Conservation (phyloP, 2,329 filamentous ascomycete genomes). For the Tolypocladium pustulatum region DNA sequence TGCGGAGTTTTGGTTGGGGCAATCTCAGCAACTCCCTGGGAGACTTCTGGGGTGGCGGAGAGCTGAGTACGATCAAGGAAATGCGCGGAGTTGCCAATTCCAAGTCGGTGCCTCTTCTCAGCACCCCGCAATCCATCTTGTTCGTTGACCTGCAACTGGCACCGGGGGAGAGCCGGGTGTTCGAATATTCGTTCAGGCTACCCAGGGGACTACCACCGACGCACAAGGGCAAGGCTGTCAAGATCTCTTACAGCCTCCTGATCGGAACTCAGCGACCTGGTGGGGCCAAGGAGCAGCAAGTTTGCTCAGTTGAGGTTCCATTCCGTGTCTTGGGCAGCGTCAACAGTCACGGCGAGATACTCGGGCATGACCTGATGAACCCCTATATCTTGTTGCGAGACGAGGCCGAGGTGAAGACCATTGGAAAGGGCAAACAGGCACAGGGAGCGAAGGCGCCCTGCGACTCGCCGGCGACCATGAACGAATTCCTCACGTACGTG, state of each 20-base stretch:
- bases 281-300: constrained; percentile 66
- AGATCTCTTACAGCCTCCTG: constrained; percentile 82
- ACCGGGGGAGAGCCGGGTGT: constrained; percentile 81
- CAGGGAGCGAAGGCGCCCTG: constrained; percentile 16
- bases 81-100: constrained; percentile 84
- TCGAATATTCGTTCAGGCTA: constrained; percentile 75
- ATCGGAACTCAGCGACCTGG: constrained; percentile 85
- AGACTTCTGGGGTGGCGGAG: constrained; percentile 74
- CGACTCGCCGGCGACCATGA: constrained; percentile 30
- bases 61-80: constrained; percentile 88
- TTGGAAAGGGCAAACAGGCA: constrained; percentile 13
- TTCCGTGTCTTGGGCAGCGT: constrained; percentile 92
- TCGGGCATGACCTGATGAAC: constrained; percentile 89
- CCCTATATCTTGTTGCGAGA: constrained; percentile 86
- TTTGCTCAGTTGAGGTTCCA: constrained; percentile 84
- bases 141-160: constrained; percentile 86
- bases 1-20: constrained; percentile 80
- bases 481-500: constrained; percentile 68
- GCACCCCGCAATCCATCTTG: constrained; percentile 87
- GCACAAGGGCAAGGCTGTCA: constrained; percentile 85
- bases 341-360: constrained; percentile 74
- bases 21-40: constrained; percentile 80
- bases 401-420: constrained; percentile 55
- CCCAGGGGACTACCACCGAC: constrained; percentile 85
- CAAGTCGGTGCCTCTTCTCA: constrained; percentile 81